Evolutionary conservation across 495 filamentous ascomycete genomes (phyloP), one percentile per base, ranked within the genome.

Genomic region (Terfezia claveryi): DNA sequence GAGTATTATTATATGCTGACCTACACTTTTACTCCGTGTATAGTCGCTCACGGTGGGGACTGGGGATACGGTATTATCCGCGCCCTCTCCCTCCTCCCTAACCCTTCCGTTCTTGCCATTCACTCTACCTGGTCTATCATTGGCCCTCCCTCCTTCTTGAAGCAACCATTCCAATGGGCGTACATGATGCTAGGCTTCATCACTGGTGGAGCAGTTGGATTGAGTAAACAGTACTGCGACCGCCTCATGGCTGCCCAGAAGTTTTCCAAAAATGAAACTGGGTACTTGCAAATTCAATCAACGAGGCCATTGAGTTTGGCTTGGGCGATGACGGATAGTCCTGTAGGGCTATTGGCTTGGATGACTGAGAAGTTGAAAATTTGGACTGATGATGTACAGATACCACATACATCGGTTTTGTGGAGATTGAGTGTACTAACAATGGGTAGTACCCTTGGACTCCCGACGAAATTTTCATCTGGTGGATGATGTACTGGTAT

Each of bases 291-390:
- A 4, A 27, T 49, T 9, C 38, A 58, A 46, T 62, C 62, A 37
- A 81, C 78, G 10, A 79, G 78, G 56, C 80, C 80, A 1, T 72
- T 78, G 54, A 82, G 78, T 0, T 63, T 83, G 0, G 74, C 74
- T 16, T 74, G 74, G 46, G 72, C 65, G 1, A 68, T 82, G 0
- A 67, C 70, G 2, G 79, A 82, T 61, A 76, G 73, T 27, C 80
- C 80, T 4, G 72, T 81, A 14, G 78, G 70, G 8, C 65, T 78
- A 38, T 64, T 84, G 16, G 70, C 78, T 0, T 83, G 79, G 79
- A 76, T 84, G 50, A 76, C 77, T 55, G 81, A 82, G 64, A 83
- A 83, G 58, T 70, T 83, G 23, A 74, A 79, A 62, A 76, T 77
- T 58, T 85, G 80, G 80, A 77, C 76, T 1, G 78, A 83, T 58